Conservation (phyloP, 2,329 filamentous ascomycete genomes). For the Cladosporium colombiae region DNA sequence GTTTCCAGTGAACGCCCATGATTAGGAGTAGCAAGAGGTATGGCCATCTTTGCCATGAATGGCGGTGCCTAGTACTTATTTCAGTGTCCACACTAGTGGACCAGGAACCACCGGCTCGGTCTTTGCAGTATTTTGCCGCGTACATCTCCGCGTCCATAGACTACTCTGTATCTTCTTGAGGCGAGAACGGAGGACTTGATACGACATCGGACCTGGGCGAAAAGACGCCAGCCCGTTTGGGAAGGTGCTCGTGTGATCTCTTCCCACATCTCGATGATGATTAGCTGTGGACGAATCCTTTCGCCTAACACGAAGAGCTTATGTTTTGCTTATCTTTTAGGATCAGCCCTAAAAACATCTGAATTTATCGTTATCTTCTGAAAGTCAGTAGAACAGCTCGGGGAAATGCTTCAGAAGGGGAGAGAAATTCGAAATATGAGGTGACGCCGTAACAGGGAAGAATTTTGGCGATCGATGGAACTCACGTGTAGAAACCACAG, state of each 20-base stretch:
- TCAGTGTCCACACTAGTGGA: background rate
- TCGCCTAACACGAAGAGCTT: background rate
- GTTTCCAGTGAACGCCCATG: conserved; percentile 1
- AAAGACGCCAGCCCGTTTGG: conserved; percentile 1
- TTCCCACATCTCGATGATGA: background rate
- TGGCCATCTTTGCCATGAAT: background rate
- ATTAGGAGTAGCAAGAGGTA: background rate
- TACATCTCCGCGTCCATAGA: background rate
- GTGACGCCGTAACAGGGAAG: background rate
- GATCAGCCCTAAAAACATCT: background rate
- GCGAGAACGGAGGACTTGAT: background rate
- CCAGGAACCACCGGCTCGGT: background rate
- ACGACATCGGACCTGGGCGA: background rate
- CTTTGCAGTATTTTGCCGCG: background rate
- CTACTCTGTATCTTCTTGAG: background rate
- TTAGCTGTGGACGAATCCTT: background rate
- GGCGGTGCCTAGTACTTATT: background rate
- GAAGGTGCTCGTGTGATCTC: conserved; percentile 1
- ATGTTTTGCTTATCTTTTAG: background rate
- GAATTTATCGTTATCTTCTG: background rate
- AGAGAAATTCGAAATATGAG: background rate
- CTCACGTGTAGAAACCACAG: background rate
- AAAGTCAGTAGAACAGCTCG: background rate
- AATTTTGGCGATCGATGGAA: background rate
- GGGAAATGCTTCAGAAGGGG: background rate